phyloP scores from a whole-genome alignment of 2,329 filamentous ascomycete species.

The Colletotrichum viniferum region DNA sequence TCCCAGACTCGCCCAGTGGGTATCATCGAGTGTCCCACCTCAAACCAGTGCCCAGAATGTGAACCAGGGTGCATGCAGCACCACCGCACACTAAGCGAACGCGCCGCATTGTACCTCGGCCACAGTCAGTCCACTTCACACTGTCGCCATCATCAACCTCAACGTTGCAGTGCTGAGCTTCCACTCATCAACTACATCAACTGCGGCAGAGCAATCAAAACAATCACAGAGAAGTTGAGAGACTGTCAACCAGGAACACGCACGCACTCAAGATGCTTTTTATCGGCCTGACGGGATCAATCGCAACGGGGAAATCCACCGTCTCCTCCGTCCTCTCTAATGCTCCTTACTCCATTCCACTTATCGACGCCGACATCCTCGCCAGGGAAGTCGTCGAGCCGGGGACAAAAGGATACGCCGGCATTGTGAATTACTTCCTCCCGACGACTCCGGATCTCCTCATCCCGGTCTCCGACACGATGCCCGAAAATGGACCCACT shows the following conservation, averaged over 20 bases:
- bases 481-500: conserved; percentile 57
- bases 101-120: not conserved
- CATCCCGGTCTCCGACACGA: conserved; percentile 58
- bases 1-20: not conserved
- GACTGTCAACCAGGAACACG: not conserved
- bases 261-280: conserved; percentile 71
- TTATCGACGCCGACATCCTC: conserved; percentile 92
- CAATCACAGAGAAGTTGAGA: not conserved
- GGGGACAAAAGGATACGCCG: conserved; percentile 80
- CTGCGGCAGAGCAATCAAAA: not conserved
- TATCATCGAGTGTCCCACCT: not conserved
- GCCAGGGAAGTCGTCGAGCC: conserved; percentile 95
- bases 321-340: conserved; percentile 83
- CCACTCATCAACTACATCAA: not conserved
- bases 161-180: not conserved
- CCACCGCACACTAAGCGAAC: not conserved
- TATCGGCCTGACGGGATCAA: conserved; percentile 94
- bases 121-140: not conserved
- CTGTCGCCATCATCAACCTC: not conserved
- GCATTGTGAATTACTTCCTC: conserved; percentile 82
- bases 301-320: conserved; percentile 97
- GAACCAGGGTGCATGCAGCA: not conserved
- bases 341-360: conserved; percentile 82
- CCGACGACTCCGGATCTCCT: conserved; percentile 87
- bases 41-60: not conserved